Conservation (phyloP, 306 rosid species). For the Abrus pulchellus region DNA sequence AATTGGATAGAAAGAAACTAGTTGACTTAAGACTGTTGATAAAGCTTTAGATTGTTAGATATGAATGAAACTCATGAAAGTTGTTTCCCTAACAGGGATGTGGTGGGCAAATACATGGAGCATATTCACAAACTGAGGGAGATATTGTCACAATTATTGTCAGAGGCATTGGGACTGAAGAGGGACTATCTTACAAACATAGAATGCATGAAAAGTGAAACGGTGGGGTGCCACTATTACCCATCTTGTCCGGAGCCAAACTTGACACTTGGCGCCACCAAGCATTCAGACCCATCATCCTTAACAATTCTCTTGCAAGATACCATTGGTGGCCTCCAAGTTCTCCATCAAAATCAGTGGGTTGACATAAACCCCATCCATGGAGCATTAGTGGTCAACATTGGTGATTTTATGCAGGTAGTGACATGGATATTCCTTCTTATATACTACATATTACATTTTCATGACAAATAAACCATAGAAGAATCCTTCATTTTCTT, state of each 20-base stretch:
- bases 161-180: slow-evolving; percentile 74
- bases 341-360: slow-evolving; percentile 75
- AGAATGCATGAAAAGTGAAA: slow-evolving; percentile 74
- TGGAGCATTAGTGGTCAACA: slow-evolving; percentile 72
- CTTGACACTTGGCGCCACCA: slow-evolving; percentile 72
- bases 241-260: slow-evolving; percentile 88
- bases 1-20: neutral
- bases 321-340: slow-evolving; percentile 80
- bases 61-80: neutral
- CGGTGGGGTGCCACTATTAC: slow-evolving; percentile 78
- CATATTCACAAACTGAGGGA: slow-evolving; percentile 59
- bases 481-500: neutral
- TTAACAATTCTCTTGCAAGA: slow-evolving; percentile 81
- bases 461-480: neutral
- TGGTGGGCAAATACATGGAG: slow-evolving; percentile 64
- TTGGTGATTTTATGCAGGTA: slow-evolving; percentile 90
- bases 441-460: too few species aligned
- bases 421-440: neutral
- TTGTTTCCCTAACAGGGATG: slow-evolving; percentile 53
- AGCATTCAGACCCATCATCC: slow-evolving; percentile 82
- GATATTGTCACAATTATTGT: slow-evolving; percentile 61
- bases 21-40: too few species aligned
- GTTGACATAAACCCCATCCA: slow-evolving; percentile 64
- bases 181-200: slow-evolving; percentile 59
- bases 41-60: too few species aligned